Evolutionary conservation across 345 rosid species (phyloP), one percentile per base, ranked within the genome.

Genomic region (Garcia nutans): DNA sequence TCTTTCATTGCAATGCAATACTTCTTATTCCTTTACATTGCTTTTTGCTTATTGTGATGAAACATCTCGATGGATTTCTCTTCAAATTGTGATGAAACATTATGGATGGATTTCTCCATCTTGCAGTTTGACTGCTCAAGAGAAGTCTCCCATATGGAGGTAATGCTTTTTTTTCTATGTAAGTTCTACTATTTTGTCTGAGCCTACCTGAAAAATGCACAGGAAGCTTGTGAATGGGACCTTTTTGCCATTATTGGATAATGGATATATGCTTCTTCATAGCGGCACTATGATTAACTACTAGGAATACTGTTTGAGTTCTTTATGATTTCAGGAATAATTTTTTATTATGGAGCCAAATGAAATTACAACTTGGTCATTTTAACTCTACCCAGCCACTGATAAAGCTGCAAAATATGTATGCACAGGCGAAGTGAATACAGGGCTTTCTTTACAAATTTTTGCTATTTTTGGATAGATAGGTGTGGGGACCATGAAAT

Each of bases 71-170:
- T n/a, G n/a, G n/a, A n/a, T n/a, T n/a, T 47, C 55, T 15, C 52
- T 24, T 52, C 54, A 70, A 70, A 44, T 55, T 70, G 6, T 54
- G 28, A 17, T 54, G 47, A 56, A 67, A 55, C 31, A 28, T 67
- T 15, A 54, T 67, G 71, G 19, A 54, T 54, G 13, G 74, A 8
- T 49, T 63, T 74, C 74, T 76, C 10, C 72, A 28, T 77, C 61
- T 33, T 56, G 83, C 88, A 92, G 98, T 93, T 96, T 58, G 89
- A 87, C 82, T 93, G 99, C 89, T 89, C 97, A 74, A 89, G 76
- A 79, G 93, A 92, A 16, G 93, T 95, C 41, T 75, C 88, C 58
- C 83, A 87, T 31, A 85, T 89, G 82, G 97, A 93, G 99, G 97
- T 91, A 82, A 71, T 22, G 54, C 60, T 63, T 65, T 16, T n/a